phyloP scores from a whole-genome alignment of 345 rosid species.

The Passiflora organensis region DNA sequence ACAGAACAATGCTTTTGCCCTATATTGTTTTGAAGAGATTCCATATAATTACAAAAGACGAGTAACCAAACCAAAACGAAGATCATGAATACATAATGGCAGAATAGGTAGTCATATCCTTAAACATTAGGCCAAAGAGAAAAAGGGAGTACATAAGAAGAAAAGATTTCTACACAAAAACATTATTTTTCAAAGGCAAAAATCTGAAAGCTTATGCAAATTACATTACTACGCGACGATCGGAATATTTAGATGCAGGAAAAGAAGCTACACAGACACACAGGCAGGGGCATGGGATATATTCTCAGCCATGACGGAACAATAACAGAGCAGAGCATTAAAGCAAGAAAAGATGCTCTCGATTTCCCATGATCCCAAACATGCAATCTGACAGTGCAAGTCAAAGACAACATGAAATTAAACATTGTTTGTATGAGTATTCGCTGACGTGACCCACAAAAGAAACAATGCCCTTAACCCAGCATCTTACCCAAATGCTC shows the following conservation, averaged over 20 bases:
- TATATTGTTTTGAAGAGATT: too few relatives aligned
- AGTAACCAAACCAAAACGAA: too few relatives aligned
- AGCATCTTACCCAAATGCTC: too few relatives aligned
- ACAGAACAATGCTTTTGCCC: too few relatives aligned
- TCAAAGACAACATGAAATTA: background rate
- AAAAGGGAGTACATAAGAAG: too few relatives aligned
- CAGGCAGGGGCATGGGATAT: slow-evolving; percentile 11
- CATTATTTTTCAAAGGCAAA: too few relatives aligned
- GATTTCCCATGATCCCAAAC: background rate
- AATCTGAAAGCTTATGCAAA: slow-evolving; percentile 8
- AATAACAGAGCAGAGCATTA: slow-evolving; percentile 14
- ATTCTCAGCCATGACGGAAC: slow-evolving; percentile 25
- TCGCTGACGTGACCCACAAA: background rate
- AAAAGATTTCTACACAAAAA: too few relatives aligned
- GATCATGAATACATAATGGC: too few relatives aligned
- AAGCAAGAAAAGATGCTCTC: slow-evolving; percentile 1
- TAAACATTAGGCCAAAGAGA: too few relatives aligned
- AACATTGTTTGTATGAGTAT: background rate
- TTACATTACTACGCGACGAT: slow-evolving; percentile 5
- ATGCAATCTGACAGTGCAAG: slow-evolving; percentile 1
- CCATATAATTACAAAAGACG: too few relatives aligned
- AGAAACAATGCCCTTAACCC: slow-evolving; percentile 2
- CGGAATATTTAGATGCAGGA: slow-evolving; percentile 3
- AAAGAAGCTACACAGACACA: slow-evolving; percentile 6
- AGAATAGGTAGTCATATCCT: too few relatives aligned